Percentiles rank a stretch among this genome's conserved stretches.
These are phyloP conservation scores for Kwoniella shivajii DNA, from an alignment of 1,284 basidiomycete genomes.

Conservation along the genomic window DNA sequence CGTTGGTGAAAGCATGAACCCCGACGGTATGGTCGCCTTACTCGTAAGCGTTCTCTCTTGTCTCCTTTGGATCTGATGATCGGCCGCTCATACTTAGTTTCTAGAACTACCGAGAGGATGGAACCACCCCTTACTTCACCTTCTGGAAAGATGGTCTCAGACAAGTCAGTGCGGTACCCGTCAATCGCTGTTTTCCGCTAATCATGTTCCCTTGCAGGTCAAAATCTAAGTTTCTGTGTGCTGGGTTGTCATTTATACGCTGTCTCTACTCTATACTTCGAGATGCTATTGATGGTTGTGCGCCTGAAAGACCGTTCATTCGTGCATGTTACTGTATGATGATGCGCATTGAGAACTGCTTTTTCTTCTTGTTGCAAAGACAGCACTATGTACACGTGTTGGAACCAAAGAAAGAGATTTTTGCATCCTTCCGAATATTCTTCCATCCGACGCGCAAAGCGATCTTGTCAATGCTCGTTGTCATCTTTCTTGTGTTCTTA, in stretches of 20 bases:
- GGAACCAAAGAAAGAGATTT: too few species aligned
- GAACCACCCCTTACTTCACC: conserved; percentile 73
- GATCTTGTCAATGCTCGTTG: too few species aligned
- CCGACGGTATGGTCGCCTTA: conserved; percentile 85
- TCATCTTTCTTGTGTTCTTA: too few species aligned
- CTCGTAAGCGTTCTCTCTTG: conserved; percentile 58
- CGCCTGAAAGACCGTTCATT: neutral
- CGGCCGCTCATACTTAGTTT: neutral
- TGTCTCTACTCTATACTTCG: conserved; percentile 1
- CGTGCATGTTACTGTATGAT: neutral
- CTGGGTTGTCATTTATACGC: neutral
- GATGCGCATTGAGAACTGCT: neutral
- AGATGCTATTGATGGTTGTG: conserved; percentile 4
- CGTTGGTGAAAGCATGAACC: conserved; percentile 82
- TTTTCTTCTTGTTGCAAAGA: too few species aligned
- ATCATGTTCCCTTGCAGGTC: conserved; percentile 14
- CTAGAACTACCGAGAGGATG: conserved; percentile 60
- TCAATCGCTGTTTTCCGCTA: conserved; percentile 2
- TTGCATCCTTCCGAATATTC: too few species aligned
- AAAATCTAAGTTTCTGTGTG: conserved; percentile 35
- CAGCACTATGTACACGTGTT: too few species aligned
- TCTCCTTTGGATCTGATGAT: neutral
- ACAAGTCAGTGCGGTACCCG: conserved; percentile 49
- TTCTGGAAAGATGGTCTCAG: conserved; percentile 93
- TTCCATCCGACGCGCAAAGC: too few species aligned